A percentile compares a stretch with the other conserved stretches of the same genome.
Conservation (phyloP, 208 protist genomes). For the Leishmania aethiopica region DNA sequence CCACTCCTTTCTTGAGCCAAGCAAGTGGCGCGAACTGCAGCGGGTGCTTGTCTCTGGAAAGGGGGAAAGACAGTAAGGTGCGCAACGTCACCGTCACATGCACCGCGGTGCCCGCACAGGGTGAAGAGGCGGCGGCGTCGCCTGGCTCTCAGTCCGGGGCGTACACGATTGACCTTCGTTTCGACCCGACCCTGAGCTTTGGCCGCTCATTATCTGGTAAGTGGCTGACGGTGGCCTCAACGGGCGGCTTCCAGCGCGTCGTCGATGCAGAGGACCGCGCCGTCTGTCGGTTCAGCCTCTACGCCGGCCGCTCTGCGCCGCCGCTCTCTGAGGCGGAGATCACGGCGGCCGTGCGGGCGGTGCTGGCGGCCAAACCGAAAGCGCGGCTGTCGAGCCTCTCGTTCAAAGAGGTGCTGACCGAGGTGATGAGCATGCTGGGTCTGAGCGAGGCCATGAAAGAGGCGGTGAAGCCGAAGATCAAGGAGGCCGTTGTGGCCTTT, state of each 20-base stretch:
- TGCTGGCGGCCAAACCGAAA: constrained; percentile 22
- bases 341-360: constrained; percentile 33
- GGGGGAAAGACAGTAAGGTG: constrained; percentile 27
- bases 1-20: background rate
- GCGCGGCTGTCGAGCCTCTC: constrained; percentile 35
- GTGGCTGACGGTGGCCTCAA: constrained; percentile 57
- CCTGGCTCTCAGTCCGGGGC: background rate
- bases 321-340: constrained; percentile 37
- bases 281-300: constrained; percentile 56
- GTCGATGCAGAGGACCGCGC: constrained; percentile 27
- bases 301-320: constrained; percentile 49
- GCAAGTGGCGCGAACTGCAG: background rate
- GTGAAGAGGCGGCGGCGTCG: background rate
- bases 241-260: constrained; percentile 52
- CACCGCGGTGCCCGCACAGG: background rate
- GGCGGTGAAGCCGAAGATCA: constrained; percentile 32
- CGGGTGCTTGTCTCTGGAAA: constrained; percentile 4
- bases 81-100: constrained; percentile 40
- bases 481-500: constrained; percentile 26
- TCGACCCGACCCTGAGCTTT: constrained; percentile 60
- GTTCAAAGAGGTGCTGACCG: constrained; percentile 49
- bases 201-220: constrained; percentile 59
- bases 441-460: constrained; percentile 35
- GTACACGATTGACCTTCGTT: constrained; percentile 37
- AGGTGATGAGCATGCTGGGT: constrained; percentile 42